Conservation (phyloP, 805 yeast species). For the Saturnispora silvae region DNA sequence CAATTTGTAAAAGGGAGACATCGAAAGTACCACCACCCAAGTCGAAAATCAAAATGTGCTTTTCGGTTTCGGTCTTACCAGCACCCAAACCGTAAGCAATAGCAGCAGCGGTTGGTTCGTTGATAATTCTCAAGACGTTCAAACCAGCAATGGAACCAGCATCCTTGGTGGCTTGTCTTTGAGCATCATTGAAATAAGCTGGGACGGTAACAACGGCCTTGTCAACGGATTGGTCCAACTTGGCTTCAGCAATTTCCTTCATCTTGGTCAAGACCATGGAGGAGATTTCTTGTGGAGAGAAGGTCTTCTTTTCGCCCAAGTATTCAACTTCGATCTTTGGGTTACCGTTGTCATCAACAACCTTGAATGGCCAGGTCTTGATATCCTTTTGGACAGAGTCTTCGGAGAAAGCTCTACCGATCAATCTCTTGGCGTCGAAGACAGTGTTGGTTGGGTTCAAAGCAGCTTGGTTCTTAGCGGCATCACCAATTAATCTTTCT, state of each 20-base stretch:
- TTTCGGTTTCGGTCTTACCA: conserved; percentile 69
- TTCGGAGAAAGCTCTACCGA: conserved; percentile 70
- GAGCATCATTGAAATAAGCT: conserved; percentile 73
- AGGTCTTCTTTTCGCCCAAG: conserved; percentile 57
- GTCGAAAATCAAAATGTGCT: conserved; percentile 86
- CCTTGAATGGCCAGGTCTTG: conserved; percentile 83
- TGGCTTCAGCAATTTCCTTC: conserved; percentile 75
- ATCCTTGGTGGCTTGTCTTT: conserved; percentile 75
- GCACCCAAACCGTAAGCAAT: conserved; percentile 98
- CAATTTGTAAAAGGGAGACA: conserved; percentile 86
- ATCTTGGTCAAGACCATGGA: conserved; percentile 72
- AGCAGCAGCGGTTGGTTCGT: conserved; percentile 93
- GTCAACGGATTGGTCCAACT: conserved; percentile 59
- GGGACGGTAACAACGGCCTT: conserved; percentile 73
- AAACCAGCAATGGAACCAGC: conserved; percentile 75
- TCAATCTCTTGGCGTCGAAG: conserved; percentile 75
- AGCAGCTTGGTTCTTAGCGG: conserved; percentile 79
- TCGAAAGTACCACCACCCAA: conserved; percentile 99
- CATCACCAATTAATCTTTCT: conserved; percentile 74
- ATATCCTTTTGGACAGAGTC: conserved; percentile 76
- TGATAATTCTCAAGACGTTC: conserved; percentile 66
- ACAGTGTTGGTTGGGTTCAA: conserved; percentile 69
- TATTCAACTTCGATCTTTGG: conserved; percentile 64
- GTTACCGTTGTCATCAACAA: conserved; percentile 51
- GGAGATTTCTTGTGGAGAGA: conserved; percentile 67